Conservation (phyloP, 371 early-diverging fungal species). For the Mucor circinelloides region DNA sequence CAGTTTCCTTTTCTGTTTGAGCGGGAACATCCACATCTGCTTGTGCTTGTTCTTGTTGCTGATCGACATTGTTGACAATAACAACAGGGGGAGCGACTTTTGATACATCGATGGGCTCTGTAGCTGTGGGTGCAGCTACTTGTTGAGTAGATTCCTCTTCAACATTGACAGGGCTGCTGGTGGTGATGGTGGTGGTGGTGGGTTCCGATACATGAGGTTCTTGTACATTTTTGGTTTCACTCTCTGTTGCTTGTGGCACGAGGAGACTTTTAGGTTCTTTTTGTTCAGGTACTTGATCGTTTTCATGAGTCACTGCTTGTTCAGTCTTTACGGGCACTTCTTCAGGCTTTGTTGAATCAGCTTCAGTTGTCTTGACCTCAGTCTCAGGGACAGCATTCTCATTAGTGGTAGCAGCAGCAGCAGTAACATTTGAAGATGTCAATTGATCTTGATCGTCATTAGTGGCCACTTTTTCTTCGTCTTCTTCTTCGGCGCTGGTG, state of each 20-base stretch:
- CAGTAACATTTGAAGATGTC: background rate
- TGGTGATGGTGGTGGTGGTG: no score
- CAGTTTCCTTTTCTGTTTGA: conserved; percentile 1
- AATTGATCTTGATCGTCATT: background rate
- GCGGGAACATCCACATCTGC: background rate
- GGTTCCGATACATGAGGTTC: background rate
- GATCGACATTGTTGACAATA: background rate
- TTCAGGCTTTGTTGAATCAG: background rate
- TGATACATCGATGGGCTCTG: background rate
- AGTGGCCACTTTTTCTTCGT: background rate
- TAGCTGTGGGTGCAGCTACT: background rate
- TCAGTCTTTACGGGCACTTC: background rate
- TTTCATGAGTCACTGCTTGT: background rate
- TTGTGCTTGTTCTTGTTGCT: background rate
- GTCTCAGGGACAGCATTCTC: background rate
- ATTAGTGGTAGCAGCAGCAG: background rate
- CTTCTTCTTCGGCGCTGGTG: background rate
- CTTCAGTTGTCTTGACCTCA: background rate
- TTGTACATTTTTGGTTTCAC: background rate
- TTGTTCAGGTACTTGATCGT: background rate
- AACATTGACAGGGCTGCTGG: background rate
- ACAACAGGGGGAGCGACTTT: background rate
- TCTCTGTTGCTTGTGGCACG: background rate
- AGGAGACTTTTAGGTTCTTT: background rate
- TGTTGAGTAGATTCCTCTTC: background rate